Conservation (phyloP, 805 yeast species). For the Zygotorulaspora sp. region DNA sequence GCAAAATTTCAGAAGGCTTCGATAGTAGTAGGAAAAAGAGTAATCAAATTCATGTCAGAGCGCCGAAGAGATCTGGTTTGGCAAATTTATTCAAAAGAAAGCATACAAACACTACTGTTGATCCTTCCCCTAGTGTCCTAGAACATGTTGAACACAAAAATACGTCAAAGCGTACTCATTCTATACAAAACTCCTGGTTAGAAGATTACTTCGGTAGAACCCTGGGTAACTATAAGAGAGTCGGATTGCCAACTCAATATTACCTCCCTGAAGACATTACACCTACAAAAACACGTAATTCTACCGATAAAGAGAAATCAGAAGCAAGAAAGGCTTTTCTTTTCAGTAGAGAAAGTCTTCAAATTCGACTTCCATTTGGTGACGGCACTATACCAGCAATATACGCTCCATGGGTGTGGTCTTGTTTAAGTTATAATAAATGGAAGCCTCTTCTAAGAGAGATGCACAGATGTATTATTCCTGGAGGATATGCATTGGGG, state of each 20-base stretch:
- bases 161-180: slow-evolving; percentile 4
- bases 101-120: slow-evolving; percentile 13
- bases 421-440: slow-evolving; percentile 21
- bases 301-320: slow-evolving; percentile 6
- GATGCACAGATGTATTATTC: slow-evolving; percentile 25
- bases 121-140: slow-evolving; percentile 1
- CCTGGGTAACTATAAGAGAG: slow-evolving; percentile 25
- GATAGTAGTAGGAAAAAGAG: slow-evolving; percentile 6
- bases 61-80: slow-evolving; percentile 24
- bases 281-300: slow-evolving; percentile 6
- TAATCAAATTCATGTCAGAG: slow-evolving; percentile 9
- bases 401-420: slow-evolving; percentile 31
- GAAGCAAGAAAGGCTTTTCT: slow-evolving; percentile 13
- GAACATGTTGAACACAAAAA: slow-evolving; percentile 4
- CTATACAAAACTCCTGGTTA: slow-evolving; percentile 24
- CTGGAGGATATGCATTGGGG: slow-evolving; percentile 31
- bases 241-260: slow-evolving; percentile 27
- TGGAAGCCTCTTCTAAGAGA: slow-evolving; percentile 31
- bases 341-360: slow-evolving; percentile 23
- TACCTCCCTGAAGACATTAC: slow-evolving; percentile 12
- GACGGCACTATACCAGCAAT: slow-evolving; percentile 27
- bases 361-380: slow-evolving; percentile 27
- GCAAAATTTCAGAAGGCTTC: background rate
- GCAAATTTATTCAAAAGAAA: slow-evolving; percentile 30
- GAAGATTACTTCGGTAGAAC: slow-evolving; percentile 25